Conservation (phyloP, 805 yeast genomes). For the Zygoascus bituminiphila region DNA sequence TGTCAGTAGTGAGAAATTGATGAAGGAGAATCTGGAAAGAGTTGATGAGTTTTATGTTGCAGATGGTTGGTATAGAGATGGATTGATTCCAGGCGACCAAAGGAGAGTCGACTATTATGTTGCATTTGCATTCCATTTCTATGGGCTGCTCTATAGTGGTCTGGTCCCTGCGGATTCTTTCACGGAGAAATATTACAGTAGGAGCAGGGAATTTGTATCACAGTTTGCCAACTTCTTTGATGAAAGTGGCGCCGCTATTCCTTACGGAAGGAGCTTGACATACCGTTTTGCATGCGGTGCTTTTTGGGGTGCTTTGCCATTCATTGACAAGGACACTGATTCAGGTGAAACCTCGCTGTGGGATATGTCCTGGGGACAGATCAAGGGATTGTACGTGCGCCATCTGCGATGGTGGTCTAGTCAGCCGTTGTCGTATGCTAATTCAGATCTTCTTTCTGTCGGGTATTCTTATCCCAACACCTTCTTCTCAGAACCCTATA, state of each 20-base stretch:
- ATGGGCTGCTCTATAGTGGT: constrained; percentile 23
- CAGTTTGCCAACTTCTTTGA: constrained; percentile 23
- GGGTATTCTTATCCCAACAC: constrained; percentile 22
- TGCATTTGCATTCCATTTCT: constrained; percentile 29
- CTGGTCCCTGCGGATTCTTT: constrained; percentile 15
- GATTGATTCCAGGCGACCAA: constrained; percentile 7
- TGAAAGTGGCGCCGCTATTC: constrained; percentile 18
- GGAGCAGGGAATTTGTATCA: constrained; percentile 23
- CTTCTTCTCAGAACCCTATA: constrained; percentile 21
- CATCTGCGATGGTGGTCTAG: constrained; percentile 21
- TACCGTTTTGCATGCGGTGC: constrained; percentile 21
- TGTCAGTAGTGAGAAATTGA: constrained; percentile 7
- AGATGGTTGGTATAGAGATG: constrained; percentile 31
- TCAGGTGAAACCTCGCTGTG: constrained; percentile 1
- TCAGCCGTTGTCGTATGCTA: constrained; percentile 16
- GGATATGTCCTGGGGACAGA: constrained; percentile 16
- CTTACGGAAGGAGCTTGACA: constrained; percentile 23
- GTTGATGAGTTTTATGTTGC: constrained; percentile 22
- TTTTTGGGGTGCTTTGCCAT: constrained; percentile 23
- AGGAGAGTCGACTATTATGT: constrained; percentile 26
- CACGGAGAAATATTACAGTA: constrained; percentile 13
- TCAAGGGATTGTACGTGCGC: constrained; percentile 19
- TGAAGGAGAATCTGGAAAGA: constrained; percentile 18
- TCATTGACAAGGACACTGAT: background rate
- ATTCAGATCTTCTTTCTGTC: constrained; percentile 18